Base-by-base conservation (phyloP, 768 basidiomycete genomes). In the Sporobolomyces phaffii region DNA sequence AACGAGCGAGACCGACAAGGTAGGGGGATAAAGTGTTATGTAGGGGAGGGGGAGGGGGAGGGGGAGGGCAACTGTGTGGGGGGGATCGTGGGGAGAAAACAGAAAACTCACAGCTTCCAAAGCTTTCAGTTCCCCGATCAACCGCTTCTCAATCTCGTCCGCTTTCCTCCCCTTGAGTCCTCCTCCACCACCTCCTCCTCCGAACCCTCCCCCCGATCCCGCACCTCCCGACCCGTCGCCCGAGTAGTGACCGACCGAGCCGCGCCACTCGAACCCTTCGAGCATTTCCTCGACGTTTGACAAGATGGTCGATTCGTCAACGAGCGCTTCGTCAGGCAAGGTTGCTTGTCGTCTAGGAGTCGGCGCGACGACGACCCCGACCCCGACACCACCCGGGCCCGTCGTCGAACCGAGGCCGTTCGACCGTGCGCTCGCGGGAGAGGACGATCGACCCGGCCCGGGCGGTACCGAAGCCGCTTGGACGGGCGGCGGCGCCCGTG, bases 211-310 rank as follows among this genome's bases (percentile, higher is more conserved):
- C 10, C 49, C 38, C 10, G 17, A 28, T n/a, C 60, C 53, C 26
- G 70, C 70, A 11, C 44, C 40, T 10, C 36, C 53, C 29, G 48
- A 51, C 24, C 48, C 62, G 20, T 49, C 48, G 4, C 63, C 20
- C 28, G 49, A 58, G 31, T 58, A 58, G 17, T 38, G 5, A 22
- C 56, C 49, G 18, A 36, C 68, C 15, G 57, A 68, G 4, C 73
- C 75, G 0, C 90, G 87, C 92, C 92, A 98, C 77, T 98, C 96
- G 74, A 96, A 96, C 0, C 96, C 93, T 74, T 99, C 96, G 29
- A 99, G 82, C 91, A 99, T 93, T 77, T 99, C 96, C 76, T 99
- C 96, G 3, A 99, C 91, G 77, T 86, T 96, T 8, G 87, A 81
- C 79, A 99, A 82, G 5, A 90, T 90, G 13, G 87, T 89, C 69